These are phyloP conservation scores for Amorphotheca resinae DNA, from an alignment of 495 filamentous ascomycete species.

Conservation along the genomic window DNA sequence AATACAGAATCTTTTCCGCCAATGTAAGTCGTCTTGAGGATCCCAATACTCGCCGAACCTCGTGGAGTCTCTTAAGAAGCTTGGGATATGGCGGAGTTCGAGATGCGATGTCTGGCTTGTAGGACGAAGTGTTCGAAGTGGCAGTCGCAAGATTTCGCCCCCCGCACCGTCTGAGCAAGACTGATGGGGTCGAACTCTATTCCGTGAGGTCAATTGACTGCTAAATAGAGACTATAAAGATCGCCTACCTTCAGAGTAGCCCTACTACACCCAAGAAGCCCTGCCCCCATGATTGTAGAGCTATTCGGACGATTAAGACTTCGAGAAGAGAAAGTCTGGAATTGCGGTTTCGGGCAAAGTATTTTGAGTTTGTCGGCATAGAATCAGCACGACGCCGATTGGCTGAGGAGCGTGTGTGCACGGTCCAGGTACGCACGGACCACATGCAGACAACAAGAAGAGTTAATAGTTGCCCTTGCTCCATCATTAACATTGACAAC, in stretches of 20 bases:
- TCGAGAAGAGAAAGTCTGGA: too few relatives aligned
- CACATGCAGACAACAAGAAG: too few relatives aligned
- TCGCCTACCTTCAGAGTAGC: slow-evolving; percentile 18
- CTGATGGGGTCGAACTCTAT: slow-evolving; percentile 12
- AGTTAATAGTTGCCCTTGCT: too few relatives aligned
- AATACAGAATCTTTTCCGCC: slow-evolving; percentile 96
- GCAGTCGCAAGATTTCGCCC: slow-evolving; percentile 19
- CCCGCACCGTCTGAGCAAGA: slow-evolving; percentile 4
- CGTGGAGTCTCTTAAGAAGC: slow-evolving; percentile 41
- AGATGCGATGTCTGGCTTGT: slow-evolving; percentile 19
- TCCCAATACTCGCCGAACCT: slow-evolving; percentile 64
- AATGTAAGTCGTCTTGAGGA: slow-evolving; percentile 59
- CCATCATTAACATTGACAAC: too few relatives aligned
- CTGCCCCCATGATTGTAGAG: slow-evolving; percentile 18
- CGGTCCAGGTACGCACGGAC: neutral
- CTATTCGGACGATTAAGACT: too few relatives aligned
- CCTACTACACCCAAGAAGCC: slow-evolving; percentile 18
- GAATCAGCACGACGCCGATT: neutral
- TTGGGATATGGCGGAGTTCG: slow-evolving; percentile 42
- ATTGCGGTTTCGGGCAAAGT: too few relatives aligned
- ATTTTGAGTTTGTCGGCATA: neutral
- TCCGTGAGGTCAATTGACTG: slow-evolving; percentile 10
- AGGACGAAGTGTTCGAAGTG: slow-evolving; percentile 6
- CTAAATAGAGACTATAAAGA: neutral
- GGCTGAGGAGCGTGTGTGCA: too few relatives aligned